phyloP scores from a whole-genome alignment of 768 basidiomycete genomes.

The Calocybe cyanea region DNA sequence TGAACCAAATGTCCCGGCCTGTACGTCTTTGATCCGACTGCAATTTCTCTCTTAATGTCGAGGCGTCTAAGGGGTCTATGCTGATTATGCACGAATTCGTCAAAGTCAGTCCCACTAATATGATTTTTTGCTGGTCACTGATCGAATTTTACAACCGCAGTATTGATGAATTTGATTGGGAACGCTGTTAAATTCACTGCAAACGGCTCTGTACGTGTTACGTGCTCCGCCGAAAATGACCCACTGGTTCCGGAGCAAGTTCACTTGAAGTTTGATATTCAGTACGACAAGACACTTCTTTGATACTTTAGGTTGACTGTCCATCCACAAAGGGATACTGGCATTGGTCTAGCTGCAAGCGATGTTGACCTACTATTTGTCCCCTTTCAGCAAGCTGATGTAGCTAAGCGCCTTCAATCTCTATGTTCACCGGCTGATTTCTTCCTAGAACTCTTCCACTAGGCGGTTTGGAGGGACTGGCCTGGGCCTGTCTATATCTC shows the following conservation, averaged over 20 bases:
- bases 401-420: conserved; percentile 15
- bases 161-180: conserved; percentile 74
- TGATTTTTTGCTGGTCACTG: neutral
- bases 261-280: conserved; percentile 61
- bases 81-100: conserved; percentile 70
- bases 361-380: conserved; percentile 68
- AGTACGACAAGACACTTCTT: conserved; percentile 31
- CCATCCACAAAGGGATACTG: conserved; percentile 51
- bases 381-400: conserved; percentile 75
- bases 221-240: conserved; percentile 48
- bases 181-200: conserved; percentile 77
- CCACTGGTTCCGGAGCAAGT: conserved; percentile 37
- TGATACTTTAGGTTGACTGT: conserved; percentile 1
- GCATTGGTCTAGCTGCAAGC: conserved; percentile 63
- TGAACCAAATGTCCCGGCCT: conserved; percentile 59
- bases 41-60: neutral
- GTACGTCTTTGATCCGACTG: conserved; percentile 28
- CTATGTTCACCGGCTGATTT: neutral
- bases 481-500: conserved; percentile 68
- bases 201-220: conserved; percentile 58
- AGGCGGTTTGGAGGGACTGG: conserved; percentile 78
- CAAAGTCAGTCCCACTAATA: conserved; percentile 44
- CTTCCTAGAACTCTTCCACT: conserved; percentile 58
- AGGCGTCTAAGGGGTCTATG: conserved; percentile 51
- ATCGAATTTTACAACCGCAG: conserved; percentile 25